phyloP scores from a whole-genome alignment of 2,329 filamentous ascomycete species.

The Microthyrium microscopicum region DNA sequence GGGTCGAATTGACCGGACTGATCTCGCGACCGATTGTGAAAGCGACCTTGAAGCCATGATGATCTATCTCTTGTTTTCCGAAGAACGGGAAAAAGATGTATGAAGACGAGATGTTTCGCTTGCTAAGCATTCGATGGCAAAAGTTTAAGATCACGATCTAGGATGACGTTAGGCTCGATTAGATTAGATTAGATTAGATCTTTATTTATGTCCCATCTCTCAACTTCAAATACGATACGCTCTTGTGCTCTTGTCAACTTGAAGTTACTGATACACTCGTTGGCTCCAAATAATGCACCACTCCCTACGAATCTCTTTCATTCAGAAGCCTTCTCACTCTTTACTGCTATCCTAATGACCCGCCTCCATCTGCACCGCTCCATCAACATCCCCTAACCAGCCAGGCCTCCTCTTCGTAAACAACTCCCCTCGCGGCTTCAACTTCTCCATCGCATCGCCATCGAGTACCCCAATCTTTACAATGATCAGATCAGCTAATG shows the following conservation, averaged over 20 bases:
- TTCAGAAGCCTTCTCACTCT: too few species aligned
- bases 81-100: neutral
- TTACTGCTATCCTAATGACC: too few species aligned
- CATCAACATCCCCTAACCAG: constrained; percentile 2
- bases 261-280: too few species aligned
- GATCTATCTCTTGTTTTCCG: neutral
- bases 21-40: neutral
- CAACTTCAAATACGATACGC: too few species aligned
- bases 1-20: neutral
- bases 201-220: too few species aligned
- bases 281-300: too few species aligned
- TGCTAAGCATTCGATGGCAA: neutral
- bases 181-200: too few species aligned
- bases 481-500: neutral
- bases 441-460: constrained; percentile 1
- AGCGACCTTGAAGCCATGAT: constrained; percentile 5
- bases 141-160: too few species aligned
- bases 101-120: neutral
- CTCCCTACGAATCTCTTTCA: too few species aligned
- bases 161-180: too few species aligned
- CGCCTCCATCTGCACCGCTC: neutral
- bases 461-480: constrained; percentile 3
- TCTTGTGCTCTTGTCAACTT: too few species aligned
- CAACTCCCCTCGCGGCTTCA: neutral
- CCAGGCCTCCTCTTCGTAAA: constrained; percentile 3